Base-by-base conservation (phyloP, 345 rosid species). In the Salix dunnii region DNA sequence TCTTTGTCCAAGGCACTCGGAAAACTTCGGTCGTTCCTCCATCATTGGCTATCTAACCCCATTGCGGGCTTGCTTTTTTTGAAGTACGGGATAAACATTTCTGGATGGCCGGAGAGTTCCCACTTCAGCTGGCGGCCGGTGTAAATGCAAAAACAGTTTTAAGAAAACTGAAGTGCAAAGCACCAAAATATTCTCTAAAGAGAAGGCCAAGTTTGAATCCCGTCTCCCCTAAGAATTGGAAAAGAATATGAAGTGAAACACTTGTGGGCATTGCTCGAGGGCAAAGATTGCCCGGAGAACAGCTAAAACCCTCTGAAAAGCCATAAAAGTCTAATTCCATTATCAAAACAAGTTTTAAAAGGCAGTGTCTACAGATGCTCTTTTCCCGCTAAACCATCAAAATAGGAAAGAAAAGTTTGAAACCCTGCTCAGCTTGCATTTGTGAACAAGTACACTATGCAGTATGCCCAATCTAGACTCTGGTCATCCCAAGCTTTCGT, bases 401-500 rank as follows among this genome's bases (percentile, higher is more conserved):
- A 60, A 5, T 49, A 31, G 5, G 18, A 4, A 20, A 61, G 1
- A 10, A 3, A 36, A 64, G 71, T 64, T 53, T 42, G 12, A 53
- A 28, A 55, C 30, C 35, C 38, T n/a, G 28, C 71, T 16, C 70
- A 55, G 53, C 71, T 70, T 48, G 70, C 75, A n/a, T 13, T 2
- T 35, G 48, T 14, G 60, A 30, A 43, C 43, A 18, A 36, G 60
- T 31, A 71, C 35, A 35, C 13, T 33, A 28, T 10, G 53, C 9
- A 49, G 25, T 25, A 16, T 68, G 70, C 28, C 17, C n/a, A 20
- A 65, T 64, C 84, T 88, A 91, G 75, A 91, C 96, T 68, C 94
- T 81, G 72, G 92, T 82, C 73, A 81, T 83, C 63, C 91, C 92
- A 31, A 83, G 86, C 88, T 91, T 91, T 49, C 89, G 82, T 38